Base-by-base conservation (phyloP, 306 rosid genomes). In the Quercus alba region DNA sequence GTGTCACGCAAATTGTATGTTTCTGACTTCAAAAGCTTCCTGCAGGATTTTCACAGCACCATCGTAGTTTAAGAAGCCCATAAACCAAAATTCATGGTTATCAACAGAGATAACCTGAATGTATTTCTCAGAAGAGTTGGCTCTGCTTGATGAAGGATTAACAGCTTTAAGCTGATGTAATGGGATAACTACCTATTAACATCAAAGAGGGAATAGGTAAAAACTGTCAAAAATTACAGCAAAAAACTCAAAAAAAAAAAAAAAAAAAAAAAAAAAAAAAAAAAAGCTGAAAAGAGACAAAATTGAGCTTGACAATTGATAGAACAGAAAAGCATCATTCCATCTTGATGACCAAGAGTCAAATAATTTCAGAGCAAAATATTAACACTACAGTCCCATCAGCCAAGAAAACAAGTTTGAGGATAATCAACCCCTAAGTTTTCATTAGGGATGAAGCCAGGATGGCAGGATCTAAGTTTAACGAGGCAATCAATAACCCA, bases 1-100 rank as follows among this genome's bases (percentile, higher is more conserved):
- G 63, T 77, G 75, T 83, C 85, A 83, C 56, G 83, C 86, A 62
- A 88, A 64, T 52, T 64, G 84, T 81, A 79, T 73, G 84, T 70
- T 80, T 61, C 75, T 86, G 59, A 85, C 72, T 70, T 86, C 85
- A 44, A 86, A 72, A 80, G 92, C 91, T 69, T 86, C 90, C 80
- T 74, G 85, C 76, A 96, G 89, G 84, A 30, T 67, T 19, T 81
- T 85, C 80, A 85, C 83, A 54, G 98, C 97, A 70, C 81, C 89
- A 0, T 85, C 93, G 59, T 96, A 96, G 78, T 86, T 87, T 72
- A 93, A 81, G 83, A 96, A 96, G 7, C 97, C 99, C 99, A 91
- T 90, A 58, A 96, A 93, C 99, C 99, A 96, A 88, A 96, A 93
- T 74, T 96, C 99, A 59, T 89, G 92, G 76, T 93, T 89, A 75